These are phyloP conservation scores for Cucumis cinereus DNA, from an alignment of 306 rosid genomes.

Conservation along the genomic window DNA sequence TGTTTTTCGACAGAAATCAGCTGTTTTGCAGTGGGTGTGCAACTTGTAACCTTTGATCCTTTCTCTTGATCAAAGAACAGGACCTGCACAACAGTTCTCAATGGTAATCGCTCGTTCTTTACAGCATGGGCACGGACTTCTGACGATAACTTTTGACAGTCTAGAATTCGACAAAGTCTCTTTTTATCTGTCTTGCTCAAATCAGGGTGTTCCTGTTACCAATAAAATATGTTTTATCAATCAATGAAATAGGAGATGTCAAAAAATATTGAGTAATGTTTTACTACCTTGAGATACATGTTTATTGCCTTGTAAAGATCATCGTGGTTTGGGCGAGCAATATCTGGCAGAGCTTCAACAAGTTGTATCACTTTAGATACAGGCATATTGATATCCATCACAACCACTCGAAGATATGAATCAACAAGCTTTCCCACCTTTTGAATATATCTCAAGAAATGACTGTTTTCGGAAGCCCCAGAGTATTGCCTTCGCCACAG, in stretches of 20 bases:
- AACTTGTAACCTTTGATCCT: background rate
- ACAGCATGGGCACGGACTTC: slow-evolving; percentile 16
- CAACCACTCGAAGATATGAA: slow-evolving; percentile 79
- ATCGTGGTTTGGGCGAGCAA: slow-evolving; percentile 62
- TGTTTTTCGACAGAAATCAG: slow-evolving; percentile 30
- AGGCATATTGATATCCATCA: slow-evolving; percentile 60
- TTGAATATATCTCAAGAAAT: slow-evolving; percentile 40
- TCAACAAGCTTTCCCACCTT: slow-evolving; percentile 73
- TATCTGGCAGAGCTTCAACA: slow-evolving; percentile 65
- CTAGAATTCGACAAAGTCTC: slow-evolving; percentile 15
- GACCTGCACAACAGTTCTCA: slow-evolving; percentile 16
- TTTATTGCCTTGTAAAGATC: slow-evolving; percentile 76
- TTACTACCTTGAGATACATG: slow-evolving; percentile 84
- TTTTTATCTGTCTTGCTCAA: slow-evolving; percentile 14
- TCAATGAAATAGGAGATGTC: background rate
- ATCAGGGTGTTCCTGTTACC: slow-evolving; percentile 12
- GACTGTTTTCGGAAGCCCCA: slow-evolving; percentile 33
- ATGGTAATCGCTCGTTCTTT: slow-evolving; percentile 8
- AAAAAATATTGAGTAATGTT: background rate
- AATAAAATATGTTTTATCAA: background rate
- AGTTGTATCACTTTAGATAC: slow-evolving; percentile 53
- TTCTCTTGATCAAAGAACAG: slow-evolving; percentile 16
- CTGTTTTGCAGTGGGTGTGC: slow-evolving; percentile 13
- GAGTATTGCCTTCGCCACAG: slow-evolving; percentile 61
- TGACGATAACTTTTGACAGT: slow-evolving; percentile 14